Evolutionary conservation across 176 grass and related monocot species (phyloP), one percentile per base, ranked within the genome.

Genomic region (Oryza glumipatula): DNA sequence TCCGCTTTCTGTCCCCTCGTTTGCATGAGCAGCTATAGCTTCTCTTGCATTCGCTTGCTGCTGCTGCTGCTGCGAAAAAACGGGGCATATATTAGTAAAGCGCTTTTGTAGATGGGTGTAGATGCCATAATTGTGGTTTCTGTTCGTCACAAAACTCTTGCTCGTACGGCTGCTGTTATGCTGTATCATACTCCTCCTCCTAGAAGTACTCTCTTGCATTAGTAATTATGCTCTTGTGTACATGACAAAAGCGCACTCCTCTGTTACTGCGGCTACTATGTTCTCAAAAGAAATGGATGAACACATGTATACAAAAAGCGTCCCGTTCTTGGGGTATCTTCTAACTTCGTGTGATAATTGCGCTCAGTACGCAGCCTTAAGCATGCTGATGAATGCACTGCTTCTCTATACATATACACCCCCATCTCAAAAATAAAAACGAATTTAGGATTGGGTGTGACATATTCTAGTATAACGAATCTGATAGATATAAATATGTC

Each of bases 331-430:
- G 54, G 54, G 19, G 19, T 58, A n/a, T 3, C 76, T 70, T 3
- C 76, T 70, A 38, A 38, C 36, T 38, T 38, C 76, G 64, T 7
- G 70, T 8, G 49, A 89, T 89, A 81, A 89, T 85, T 76, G 82
- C 76, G 21, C 28, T 11, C 48, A 26, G 7, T 17, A 7, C 5
- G 21, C 21, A n/a, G 70, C 70, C 21, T 64, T 76, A 85, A 76
- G 46, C 82, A 49, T 41, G 23, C 67, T 11, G 24, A 49, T 12
- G 21, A 9, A 36, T 33, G 4, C 19, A 19, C 51, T 35, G 32
- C 4, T 38, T 58, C 39, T 41, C 6, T 41, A 19, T 14, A 5
- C 6, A 5, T 58, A 15, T 2, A 15, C 26, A 26, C 26, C 26
- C 26, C 26, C 26, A 26, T 26, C 26, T 26, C 26, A 26, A 26